Base-by-base conservation (phyloP, 2,329 filamentous ascomycete genomes). In the Penicillium sp. region DNA sequence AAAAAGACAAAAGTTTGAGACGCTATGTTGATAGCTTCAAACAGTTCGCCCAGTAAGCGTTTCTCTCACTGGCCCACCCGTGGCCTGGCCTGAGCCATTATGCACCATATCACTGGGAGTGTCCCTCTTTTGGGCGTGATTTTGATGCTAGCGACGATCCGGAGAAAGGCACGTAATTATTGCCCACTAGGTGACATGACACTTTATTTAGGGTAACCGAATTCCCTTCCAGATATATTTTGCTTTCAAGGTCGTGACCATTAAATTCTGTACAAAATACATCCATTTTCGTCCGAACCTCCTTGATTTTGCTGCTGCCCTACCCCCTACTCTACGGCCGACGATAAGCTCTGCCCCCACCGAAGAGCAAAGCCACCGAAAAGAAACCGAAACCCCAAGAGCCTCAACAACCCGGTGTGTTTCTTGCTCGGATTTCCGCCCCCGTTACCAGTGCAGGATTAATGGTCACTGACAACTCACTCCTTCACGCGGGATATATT, bases 21-120 rank as follows among this genome's bases (percentile, higher is more conserved):
- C 64, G 62, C 64, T 63, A 64, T 64, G 53, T 55, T 57, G 60
- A 59, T 65, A 61, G 57, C 59, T 31, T 31, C 29, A 11, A 31
- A 14, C 56, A 49, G 53, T 65, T 65, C 56, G 54, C 62, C 47
- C 56, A 55, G 45, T 40, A 3, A 20, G 29, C 31, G 48, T n/a
- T 42, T 26, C 51, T 49, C 46, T 61, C 6, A 71, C 70, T 71
- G 67, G 64, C 52, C 54, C 49, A 26, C 42, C 53, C 41, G 25
- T 47, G 49, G 48, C 49, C 52, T 31, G 49, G 49, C 54, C 56
- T 51, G 49, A 45, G 58, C 55, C 56, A 53, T 61, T 63, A 49
- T 61, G 49, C 47, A 53, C 53, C 49, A 48, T 49, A 59, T 58
- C 46, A 35, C 44, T 51, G 53, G 53, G 50, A 57, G 48, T 59